These are phyloP conservation scores for Plasmodium adleri DNA, from an alignment of 169 alveolate species.

Conservation along the genomic window DNA sequence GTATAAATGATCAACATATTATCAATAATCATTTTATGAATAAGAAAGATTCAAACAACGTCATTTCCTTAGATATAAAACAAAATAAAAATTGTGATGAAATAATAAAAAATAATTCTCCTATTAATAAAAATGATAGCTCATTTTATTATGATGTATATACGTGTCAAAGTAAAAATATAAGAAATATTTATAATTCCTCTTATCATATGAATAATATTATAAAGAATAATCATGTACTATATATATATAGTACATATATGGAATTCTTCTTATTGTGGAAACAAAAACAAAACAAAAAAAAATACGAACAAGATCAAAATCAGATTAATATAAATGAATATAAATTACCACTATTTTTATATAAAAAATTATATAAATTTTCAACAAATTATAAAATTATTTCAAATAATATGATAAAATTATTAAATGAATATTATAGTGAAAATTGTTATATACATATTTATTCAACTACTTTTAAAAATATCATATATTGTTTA, in stretches of 20 bases:
- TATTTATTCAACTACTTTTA: constrained; percentile 49
- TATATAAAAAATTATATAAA: constrained; percentile 23
- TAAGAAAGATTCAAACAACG: too few species aligned
- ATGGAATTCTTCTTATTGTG: constrained; percentile 20
- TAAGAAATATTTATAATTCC: too few species aligned
- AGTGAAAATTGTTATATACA: constrained; percentile 36
- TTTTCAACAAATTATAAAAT: constrained; percentile 26
- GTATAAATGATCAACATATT: too few species aligned
- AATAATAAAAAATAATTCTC: too few species aligned
- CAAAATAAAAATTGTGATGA: too few species aligned
- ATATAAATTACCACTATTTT: not conserved
- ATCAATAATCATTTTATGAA: too few species aligned
- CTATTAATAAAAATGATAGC: too few species aligned
- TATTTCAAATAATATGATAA: constrained; percentile 20
- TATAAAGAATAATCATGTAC: not conserved
- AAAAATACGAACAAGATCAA: too few species aligned
- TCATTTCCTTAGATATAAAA: too few species aligned
- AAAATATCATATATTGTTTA: constrained; percentile 34
- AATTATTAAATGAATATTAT: constrained; percentile 25
- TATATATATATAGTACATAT: constrained; percentile 40
- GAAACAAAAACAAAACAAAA: constrained; percentile 12
- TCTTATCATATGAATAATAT: not conserved
- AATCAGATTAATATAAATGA: too few species aligned
- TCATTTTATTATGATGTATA: too few species aligned
- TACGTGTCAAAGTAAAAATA: too few species aligned